phyloP scores from a whole-genome alignment of 2,329 filamentous ascomycete species.

The Fusarium ambrosium region DNA sequence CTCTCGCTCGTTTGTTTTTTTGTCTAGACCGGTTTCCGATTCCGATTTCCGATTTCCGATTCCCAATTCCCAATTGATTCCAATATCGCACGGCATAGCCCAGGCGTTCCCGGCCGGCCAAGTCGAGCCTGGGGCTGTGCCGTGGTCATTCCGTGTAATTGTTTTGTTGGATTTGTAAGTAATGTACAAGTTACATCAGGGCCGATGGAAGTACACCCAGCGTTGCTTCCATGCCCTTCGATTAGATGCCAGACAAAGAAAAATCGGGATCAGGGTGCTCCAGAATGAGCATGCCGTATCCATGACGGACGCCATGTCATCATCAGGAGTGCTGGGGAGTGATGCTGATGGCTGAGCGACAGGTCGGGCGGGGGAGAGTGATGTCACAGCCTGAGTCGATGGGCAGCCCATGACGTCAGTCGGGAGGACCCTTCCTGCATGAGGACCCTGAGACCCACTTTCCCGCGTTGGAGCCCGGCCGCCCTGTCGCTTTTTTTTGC shows the following conservation, averaged over 20 bases:
- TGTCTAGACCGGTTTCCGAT: slow-evolving; percentile 27
- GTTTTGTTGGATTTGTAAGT: slow-evolving; percentile 5
- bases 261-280: slow-evolving; percentile 23
- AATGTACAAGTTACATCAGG: slow-evolving; percentile 35
- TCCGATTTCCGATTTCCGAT: slow-evolving; percentile 4
- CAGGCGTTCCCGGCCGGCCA: slow-evolving; percentile 35
- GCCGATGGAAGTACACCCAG: slow-evolving; percentile 25
- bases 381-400: slow-evolving; percentile 23
- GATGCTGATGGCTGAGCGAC: slow-evolving; percentile 17
- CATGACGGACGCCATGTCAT: slow-evolving; percentile 45
- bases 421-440: slow-evolving; percentile 49
- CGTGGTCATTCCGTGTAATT: slow-evolving; percentile 13
- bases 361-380: slow-evolving; percentile 25
- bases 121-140: slow-evolving; percentile 12
- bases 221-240: slow-evolving; percentile 30
- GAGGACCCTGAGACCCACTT: slow-evolving; percentile 50
- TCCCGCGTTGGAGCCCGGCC: slow-evolving; percentile 15
- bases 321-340: slow-evolving; percentile 34
- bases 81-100: slow-evolving; percentile 4
- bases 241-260: slow-evolving; percentile 32
- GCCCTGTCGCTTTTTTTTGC: slow-evolving; percentile 25
- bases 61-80: slow-evolving; percentile 8
- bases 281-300: slow-evolving; percentile 24
- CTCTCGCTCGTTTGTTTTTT: slow-evolving; percentile 26
- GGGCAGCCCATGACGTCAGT: slow-evolving; percentile 30